These are phyloP conservation scores for Cryptococcus jaspeensis DNA, from an alignment of 1,284 basidiomycete species.

Conservation along the genomic window DNA sequence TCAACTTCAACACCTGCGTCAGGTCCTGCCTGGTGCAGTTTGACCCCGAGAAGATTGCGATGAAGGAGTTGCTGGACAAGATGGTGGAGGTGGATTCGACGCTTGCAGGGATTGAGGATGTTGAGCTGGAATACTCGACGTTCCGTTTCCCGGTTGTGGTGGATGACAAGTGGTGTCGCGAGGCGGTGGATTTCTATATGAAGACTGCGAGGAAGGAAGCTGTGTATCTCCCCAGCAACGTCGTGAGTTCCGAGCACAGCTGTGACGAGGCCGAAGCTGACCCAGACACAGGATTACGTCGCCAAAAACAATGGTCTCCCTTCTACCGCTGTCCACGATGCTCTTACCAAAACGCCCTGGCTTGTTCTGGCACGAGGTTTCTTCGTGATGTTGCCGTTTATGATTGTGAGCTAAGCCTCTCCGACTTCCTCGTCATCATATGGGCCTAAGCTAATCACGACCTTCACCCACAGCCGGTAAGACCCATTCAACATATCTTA, in stretches of 20 bases:
- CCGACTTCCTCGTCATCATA: neutral
- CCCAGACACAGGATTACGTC: constrained; percentile 55
- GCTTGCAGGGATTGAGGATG: neutral
- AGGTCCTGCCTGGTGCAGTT: neutral
- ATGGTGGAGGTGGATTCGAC: neutral
- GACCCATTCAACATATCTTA: neutral
- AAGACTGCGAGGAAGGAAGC: constrained; percentile 47
- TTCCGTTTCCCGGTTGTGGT: neutral
- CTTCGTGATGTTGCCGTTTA: constrained; percentile 26
- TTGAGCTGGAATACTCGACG: neutral
- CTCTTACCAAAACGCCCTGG: constrained; percentile 20
- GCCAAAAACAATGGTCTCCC: constrained; percentile 58
- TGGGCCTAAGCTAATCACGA: neutral
- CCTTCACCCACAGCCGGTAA: neutral
- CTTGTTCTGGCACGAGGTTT: constrained; percentile 24
- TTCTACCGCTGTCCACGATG: constrained; percentile 14
- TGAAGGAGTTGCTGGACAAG: neutral
- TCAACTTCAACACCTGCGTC: neutral
- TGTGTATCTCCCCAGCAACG: constrained; percentile 65
- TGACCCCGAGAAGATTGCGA: neutral
- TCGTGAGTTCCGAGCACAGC: constrained; percentile 25
- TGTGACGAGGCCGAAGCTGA: neutral
- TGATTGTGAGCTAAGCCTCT: constrained; percentile 3
- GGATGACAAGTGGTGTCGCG: constrained; percentile 1
- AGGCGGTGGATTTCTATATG: constrained; percentile 1